A percentile compares a stretch with the other conserved stretches of the same genome.
These are phyloP conservation scores for Microbotryum scabiosae DNA, from an alignment of 1,284 basidiomycete genomes.

Conservation along the genomic window DNA sequence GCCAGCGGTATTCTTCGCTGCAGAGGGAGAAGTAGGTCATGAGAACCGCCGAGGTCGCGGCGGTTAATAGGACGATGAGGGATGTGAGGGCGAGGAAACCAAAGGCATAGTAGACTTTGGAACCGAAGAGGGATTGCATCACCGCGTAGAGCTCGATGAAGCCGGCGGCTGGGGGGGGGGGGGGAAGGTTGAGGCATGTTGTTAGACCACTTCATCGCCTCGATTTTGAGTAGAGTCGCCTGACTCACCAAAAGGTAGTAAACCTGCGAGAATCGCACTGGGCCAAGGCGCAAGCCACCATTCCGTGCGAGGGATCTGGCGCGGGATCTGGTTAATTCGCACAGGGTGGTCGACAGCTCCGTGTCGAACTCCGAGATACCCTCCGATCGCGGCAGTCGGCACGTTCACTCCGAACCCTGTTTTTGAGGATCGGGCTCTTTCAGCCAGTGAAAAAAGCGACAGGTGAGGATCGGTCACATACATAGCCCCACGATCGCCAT, in stretches of 20 bases:
- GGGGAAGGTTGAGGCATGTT: slow-evolving; percentile 5
- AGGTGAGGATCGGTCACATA: neutral
- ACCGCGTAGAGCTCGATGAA: slow-evolving; percentile 95
- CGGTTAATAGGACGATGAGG: slow-evolving; percentile 72
- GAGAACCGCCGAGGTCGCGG: slow-evolving; percentile 79
- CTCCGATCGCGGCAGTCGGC: too few relatives aligned
- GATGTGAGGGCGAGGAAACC: slow-evolving; percentile 90
- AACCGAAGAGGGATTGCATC: slow-evolving; percentile 85
- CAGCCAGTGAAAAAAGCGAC: too few relatives aligned
- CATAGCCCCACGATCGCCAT: slow-evolving; percentile 76
- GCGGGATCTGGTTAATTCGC: slow-evolving; percentile 81
- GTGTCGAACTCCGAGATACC: neutral
- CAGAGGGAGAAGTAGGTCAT: slow-evolving; percentile 90
- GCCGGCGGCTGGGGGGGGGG: slow-evolving; percentile 57
- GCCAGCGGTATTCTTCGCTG: slow-evolving; percentile 95
- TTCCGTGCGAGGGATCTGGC: slow-evolving; percentile 40
- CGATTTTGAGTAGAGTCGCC: too few relatives aligned
- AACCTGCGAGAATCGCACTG: slow-evolving; percentile 72
- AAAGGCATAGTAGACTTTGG: slow-evolving; percentile 65
- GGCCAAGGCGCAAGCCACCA: slow-evolving; percentile 49
- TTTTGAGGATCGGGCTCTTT: too few relatives aligned
- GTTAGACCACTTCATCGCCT: too few relatives aligned
- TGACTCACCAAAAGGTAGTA: slow-evolving; percentile 74
- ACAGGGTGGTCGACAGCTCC: slow-evolving; percentile 64
- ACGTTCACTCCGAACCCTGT: too few relatives aligned